Percentiles rank a stretch among this genome's conserved stretches.
These are phyloP conservation scores for Globisporangium middletonii DNA, from an alignment of 352 stramenopile species.

Conservation along the genomic window DNA sequence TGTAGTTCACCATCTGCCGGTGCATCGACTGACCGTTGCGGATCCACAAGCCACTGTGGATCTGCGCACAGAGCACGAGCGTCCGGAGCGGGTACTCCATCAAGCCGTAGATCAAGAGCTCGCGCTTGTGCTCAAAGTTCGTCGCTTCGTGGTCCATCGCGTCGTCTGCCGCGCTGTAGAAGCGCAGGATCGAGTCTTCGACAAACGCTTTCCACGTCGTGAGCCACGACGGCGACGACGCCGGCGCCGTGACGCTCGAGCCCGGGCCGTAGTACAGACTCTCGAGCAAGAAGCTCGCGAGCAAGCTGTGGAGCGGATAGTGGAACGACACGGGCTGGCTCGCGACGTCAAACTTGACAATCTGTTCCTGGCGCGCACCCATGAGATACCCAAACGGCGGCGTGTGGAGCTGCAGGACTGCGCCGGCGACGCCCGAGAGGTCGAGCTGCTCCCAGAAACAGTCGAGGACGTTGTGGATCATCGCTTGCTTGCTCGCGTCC, in stretches of 20 bases:
- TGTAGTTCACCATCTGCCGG: constrained; percentile 78
- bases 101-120: constrained; percentile 62
- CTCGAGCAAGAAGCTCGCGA: constrained; percentile 79
- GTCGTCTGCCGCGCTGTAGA: constrained; percentile 19
- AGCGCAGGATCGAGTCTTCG: constrained; percentile 38
- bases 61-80: constrained; percentile 66
- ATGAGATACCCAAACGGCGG: constrained; percentile 61
- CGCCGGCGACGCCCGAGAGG: constrained; percentile 29
- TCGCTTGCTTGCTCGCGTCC: constrained; percentile 33
- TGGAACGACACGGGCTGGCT: constrained; percentile 85
- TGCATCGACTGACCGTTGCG: constrained; percentile 83
- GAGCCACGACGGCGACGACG: constrained; percentile 27
- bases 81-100: constrained; percentile 78
- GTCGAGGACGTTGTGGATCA: constrained; percentile 69
- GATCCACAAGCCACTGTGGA: constrained; percentile 78
- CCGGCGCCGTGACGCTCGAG: constrained; percentile 6
- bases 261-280: constrained; percentile 52
- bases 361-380: constrained; percentile 33
- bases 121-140: constrained; percentile 34
- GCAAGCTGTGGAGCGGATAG: constrained; percentile 82
- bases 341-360: constrained; percentile 74
- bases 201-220: constrained; percentile 45
- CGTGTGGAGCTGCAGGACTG: constrained; percentile 42
- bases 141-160: constrained; percentile 15
- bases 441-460: constrained; percentile 76